phyloP scores from a whole-genome alignment of 2,329 filamentous ascomycete genomes.

The Albophoma yamanashiensis region DNA sequence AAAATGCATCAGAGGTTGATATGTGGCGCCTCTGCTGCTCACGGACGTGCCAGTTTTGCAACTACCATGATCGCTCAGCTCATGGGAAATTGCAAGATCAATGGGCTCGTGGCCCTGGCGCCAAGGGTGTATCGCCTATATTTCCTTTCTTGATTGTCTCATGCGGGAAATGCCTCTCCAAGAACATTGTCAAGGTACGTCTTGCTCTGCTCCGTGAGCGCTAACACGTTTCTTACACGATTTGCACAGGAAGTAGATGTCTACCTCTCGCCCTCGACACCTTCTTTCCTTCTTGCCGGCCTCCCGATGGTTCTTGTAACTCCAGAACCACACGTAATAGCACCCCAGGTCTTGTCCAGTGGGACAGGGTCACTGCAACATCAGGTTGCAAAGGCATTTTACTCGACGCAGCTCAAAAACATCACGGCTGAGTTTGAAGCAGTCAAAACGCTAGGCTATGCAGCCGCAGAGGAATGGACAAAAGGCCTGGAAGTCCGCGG shows the following conservation, averaged over 20 bases:
- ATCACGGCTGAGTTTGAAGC: constrained; percentile 52
- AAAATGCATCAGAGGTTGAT: constrained; percentile 54
- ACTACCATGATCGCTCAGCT: constrained; percentile 21
- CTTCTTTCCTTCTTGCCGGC: constrained; percentile 53
- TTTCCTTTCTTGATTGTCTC: constrained; percentile 61
- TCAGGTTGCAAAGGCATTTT: constrained; percentile 56
- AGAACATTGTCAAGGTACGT: constrained; percentile 54
- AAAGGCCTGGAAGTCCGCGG: constrained; percentile 61
- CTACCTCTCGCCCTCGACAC: constrained; percentile 48
- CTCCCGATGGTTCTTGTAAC: constrained; percentile 60
- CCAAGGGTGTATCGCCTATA: constrained; percentile 48
- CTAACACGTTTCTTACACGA: constrained; percentile 13
- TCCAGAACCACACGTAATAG: constrained; percentile 47
- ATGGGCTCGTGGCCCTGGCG: constrained; percentile 52
- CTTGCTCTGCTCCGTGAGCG: background rate
- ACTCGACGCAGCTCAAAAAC: constrained; percentile 48
- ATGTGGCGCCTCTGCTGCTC: constrained; percentile 67
- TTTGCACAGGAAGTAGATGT: constrained; percentile 57
- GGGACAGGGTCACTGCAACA: constrained; percentile 33
- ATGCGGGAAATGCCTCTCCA: constrained; percentile 56
- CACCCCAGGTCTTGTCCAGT: constrained; percentile 42
- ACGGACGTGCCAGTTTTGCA: constrained; percentile 58
- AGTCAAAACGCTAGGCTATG: constrained; percentile 55
- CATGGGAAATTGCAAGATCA: constrained; percentile 22
- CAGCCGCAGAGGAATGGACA: constrained; percentile 65